phyloP scores from a whole-genome alignment of 805 yeast species.

The Yarrowia bubula region DNA sequence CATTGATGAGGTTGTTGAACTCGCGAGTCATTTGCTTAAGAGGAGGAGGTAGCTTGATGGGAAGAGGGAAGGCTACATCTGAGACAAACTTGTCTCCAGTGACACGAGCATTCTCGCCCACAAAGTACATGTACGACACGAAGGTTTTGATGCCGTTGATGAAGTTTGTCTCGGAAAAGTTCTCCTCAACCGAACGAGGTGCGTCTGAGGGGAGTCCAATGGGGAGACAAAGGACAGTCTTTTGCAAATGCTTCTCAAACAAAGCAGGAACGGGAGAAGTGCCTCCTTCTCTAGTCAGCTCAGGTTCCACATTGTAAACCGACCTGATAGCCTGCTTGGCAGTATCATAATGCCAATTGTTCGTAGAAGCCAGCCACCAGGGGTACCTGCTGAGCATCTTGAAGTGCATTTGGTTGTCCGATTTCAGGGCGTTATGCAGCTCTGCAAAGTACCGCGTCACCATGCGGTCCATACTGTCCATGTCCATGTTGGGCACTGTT shows the following conservation, averaged over 20 bases:
- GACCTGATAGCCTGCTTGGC: background rate
- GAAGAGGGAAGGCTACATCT: too few relatives aligned
- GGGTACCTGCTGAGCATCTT: background rate
- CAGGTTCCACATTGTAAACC: background rate
- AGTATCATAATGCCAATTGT: background rate
- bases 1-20: too few relatives aligned
- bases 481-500: conserved; percentile 30
- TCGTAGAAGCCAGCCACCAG: conserved; percentile 1
- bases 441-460: background rate
- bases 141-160: conserved; percentile 31
- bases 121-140: background rate
- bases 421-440: background rate
- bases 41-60: too few relatives aligned
- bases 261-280: background rate
- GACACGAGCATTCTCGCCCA: background rate
- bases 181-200: background rate
- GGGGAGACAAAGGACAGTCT: background rate
- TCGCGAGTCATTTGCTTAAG: too few relatives aligned
- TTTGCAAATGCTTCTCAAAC: background rate
- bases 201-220: background rate
- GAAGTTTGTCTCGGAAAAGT: conserved; percentile 14
- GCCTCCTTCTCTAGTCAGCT: background rate
- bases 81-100: background rate
- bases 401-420: background rate
- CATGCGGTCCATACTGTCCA: background rate